Percentiles rank a stretch among this genome's conserved stretches.
Evolutionary conservation across 495 filamentous ascomycete species (phyloP).

Genomic region (Tuber magnatum): DNA sequence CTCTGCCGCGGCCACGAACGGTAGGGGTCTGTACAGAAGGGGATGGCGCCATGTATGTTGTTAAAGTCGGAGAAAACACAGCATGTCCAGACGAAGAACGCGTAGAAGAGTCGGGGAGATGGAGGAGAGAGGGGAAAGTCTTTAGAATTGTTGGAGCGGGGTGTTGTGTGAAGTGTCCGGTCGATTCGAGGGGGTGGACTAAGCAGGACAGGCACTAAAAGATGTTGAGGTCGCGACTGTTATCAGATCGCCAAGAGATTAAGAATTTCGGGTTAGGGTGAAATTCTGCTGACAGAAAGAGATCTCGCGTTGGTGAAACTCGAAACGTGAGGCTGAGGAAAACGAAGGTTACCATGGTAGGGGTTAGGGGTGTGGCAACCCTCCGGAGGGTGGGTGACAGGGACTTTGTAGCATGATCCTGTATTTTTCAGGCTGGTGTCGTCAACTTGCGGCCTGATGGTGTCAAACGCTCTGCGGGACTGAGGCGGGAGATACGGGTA

Average conservation of each 20-base stretch:
- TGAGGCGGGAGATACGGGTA: neutral
- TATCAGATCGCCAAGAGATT: constrained; percentile 35
- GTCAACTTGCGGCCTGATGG: neutral
- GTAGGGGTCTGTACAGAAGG: constrained; percentile 28
- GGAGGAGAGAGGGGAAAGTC: neutral
- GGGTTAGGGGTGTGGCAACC: neutral
- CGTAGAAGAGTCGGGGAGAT: constrained; percentile 8
- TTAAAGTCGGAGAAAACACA: constrained; percentile 16
- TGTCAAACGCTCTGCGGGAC: neutral
- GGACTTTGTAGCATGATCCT: neutral
- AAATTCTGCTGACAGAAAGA: neutral
- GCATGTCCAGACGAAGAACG: constrained; percentile 19
- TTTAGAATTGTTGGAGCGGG: constrained; percentile 1
- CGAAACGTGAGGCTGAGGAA: neutral
- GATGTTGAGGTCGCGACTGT: constrained; percentile 33
- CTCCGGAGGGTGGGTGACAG: neutral
- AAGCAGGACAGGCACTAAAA: constrained; percentile 11
- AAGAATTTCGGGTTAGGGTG: constrained; percentile 10
- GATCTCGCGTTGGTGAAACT: neutral
- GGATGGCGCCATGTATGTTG: constrained; percentile 30
- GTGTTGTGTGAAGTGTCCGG: constrained; percentile 4
- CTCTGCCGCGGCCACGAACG: constrained; percentile 35
- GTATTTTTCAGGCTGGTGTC: neutral
- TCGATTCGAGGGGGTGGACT: constrained; percentile 1
- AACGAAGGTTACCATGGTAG: neutral